Evolutionary conservation across 768 basidiomycete genomes (phyloP).

Genomic region (Clitopilus passeckerianus): DNA sequence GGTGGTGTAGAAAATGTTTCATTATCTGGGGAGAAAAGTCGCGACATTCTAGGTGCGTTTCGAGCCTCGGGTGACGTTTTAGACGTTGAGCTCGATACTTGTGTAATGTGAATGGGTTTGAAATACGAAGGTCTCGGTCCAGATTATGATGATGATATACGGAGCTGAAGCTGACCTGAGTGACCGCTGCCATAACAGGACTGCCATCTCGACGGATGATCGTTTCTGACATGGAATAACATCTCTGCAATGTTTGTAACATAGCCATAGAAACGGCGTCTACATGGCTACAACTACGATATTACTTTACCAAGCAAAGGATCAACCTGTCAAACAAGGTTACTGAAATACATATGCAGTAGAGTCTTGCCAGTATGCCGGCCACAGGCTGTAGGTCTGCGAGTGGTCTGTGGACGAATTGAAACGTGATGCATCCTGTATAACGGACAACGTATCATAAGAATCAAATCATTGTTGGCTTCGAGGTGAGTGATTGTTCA

Average conservation of each 20-base stretch:
- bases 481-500: too few species aligned
- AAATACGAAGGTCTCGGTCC: conserved; percentile 1
- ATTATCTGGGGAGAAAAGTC: conserved; percentile 24
- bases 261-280: background rate
- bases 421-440: too few species aligned
- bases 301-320: too few species aligned
- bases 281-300: background rate
- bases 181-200: background rate
- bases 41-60: conserved; percentile 6
- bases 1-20: conserved; percentile 41
- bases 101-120: background rate
- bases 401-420: too few species aligned
- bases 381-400: too few species aligned
- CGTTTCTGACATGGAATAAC: background rate
- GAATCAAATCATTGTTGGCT: too few species aligned
- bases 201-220: conserved; percentile 1
- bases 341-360: too few species aligned
- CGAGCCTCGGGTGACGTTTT: background rate
- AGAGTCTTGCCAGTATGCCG: too few species aligned
- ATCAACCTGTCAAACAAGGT: too few species aligned
- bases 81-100: background rate
- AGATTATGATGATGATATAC: background rate
- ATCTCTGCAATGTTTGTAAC: background rate
- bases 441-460: too few species aligned
- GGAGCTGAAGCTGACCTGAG: background rate